Base-by-base conservation (phyloP, 306 rosid genomes). In the Argentina anserina region DNA sequence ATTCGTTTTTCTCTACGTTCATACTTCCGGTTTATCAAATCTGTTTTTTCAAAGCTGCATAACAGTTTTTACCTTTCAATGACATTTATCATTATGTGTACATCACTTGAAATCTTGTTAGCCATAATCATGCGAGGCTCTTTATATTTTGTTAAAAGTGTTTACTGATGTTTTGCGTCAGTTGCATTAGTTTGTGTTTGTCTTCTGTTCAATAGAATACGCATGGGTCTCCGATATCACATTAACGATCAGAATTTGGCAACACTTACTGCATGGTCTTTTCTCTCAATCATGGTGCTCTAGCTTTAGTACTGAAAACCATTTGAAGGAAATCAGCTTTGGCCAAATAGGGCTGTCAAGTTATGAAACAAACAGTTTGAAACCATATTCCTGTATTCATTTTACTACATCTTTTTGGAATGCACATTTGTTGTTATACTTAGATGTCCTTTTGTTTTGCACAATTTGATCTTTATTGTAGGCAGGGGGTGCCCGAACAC, bases 401-500 rank as follows among this genome's bases (percentile, higher is more conserved):
- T 17, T 52, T 40, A 42, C 29, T 29, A 8, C 61, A 11, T 23
- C 20, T 52, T 50, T 18, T 41, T 34, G 56, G 6, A 7, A 56
- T 10, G 8, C 21, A 42, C 13, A 11, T 69, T 2, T 21, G 14
- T 59, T 17, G 10, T 26, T 21, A 13, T 39, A 23, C 29, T 52
- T 33, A 26, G 70, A 73, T 43, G 26, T 34, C 69, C 21, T 45
- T 62, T 53, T n/a, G 0, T 41, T 28, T 23, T 53, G 60, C 21
- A 13, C 47, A 34, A 60, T 67, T 59, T 31, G 4, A 50, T 59
- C 26, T 75, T 53, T 52, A 28, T 23, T 65, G 40, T 80, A 92
- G 96, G 98, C 86, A 3, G 96, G 97, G 37, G 95, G 96, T 31
- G 96, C 94, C 78, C 86, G 87, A 1, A 79, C 96, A 0, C 87